Evolutionary conservation across 2,329 filamentous ascomycete genomes (phyloP).

Genomic region (Ambrosiella beaveri): DNA sequence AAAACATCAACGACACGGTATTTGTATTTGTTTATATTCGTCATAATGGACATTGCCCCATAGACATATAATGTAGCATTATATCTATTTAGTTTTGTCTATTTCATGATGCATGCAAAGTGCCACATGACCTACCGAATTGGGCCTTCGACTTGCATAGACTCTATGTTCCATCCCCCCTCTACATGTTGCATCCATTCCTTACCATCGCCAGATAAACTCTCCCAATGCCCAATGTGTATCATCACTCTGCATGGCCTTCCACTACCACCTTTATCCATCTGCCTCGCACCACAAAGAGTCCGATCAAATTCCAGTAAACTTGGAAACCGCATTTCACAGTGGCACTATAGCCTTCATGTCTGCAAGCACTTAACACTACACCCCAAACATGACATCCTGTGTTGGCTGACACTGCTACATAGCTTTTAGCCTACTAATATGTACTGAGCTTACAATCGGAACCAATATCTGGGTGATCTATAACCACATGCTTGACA

Average conservation of each 20-base stretch:
- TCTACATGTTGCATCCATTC: background rate
- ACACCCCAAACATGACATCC: too few relatives aligned
- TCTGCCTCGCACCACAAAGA: too few relatives aligned
- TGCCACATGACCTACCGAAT: background rate
- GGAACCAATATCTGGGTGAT: background rate
- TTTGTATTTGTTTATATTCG: background rate
- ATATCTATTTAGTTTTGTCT: too few relatives aligned
- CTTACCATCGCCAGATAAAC: background rate
- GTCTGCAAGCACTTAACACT: too few relatives aligned
- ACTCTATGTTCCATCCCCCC: background rate
- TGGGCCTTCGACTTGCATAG: background rate
- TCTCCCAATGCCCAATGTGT: background rate
- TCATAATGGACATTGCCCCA: background rate
- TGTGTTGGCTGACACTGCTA: too few relatives aligned
- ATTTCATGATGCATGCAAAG: too few relatives aligned
- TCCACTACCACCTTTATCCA: too few relatives aligned
- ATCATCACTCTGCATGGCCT: background rate
- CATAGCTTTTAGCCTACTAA: background rate
- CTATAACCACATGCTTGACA: background rate
- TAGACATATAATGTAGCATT: too few relatives aligned
- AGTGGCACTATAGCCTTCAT: too few relatives aligned
- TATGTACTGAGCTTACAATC: background rate
- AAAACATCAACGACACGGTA: background rate
- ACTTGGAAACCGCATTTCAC: too few relatives aligned
- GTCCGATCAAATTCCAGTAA: too few relatives aligned